Percentiles rank a stretch among this genome's conserved stretches.
Conservation (phyloP, 306 rosid species). For the Lathyrus oleraceus region DNA sequence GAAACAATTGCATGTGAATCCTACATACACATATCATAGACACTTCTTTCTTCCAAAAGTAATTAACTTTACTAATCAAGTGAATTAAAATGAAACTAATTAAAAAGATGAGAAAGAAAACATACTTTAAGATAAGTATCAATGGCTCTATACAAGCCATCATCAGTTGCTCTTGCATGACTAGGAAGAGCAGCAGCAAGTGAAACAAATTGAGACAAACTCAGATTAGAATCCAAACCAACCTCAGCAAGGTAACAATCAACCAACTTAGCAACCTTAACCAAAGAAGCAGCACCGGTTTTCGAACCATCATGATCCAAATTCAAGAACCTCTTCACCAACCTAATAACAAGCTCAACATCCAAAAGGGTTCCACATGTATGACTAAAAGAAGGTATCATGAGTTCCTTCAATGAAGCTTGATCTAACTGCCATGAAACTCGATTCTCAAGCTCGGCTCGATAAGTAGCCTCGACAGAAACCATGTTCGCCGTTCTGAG, state of each 20-base stretch:
- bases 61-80: constrained; percentile 5
- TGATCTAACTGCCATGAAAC: constrained; percentile 81
- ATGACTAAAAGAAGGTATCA: constrained; percentile 93
- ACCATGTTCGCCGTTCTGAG: constrained; percentile 86
- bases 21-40: neutral
- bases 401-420: constrained; percentile 71
- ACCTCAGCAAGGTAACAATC: constrained; percentile 82
- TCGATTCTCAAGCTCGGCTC: constrained; percentile 69
- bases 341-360: constrained; percentile 62
- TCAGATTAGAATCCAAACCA: constrained; percentile 65
- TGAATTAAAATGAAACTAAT: neutral
- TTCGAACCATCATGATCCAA: constrained; percentile 55
- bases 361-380: constrained; percentile 81
- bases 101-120: neutral
- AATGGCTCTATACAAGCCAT: constrained; percentile 88
- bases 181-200: constrained; percentile 77
- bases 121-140: constrained; percentile 91
- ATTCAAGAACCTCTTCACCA: constrained; percentile 70
- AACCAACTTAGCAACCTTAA: constrained; percentile 80
- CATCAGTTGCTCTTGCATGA: constrained; percentile 78
- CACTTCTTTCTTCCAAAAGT: neutral
- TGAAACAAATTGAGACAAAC: constrained; percentile 53
- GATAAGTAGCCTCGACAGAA: constrained; percentile 59
- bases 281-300: constrained; percentile 59
- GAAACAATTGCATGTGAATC: neutral